Conservation (phyloP, 169 alveolate genomes). For the Babesia divergens region DNA sequence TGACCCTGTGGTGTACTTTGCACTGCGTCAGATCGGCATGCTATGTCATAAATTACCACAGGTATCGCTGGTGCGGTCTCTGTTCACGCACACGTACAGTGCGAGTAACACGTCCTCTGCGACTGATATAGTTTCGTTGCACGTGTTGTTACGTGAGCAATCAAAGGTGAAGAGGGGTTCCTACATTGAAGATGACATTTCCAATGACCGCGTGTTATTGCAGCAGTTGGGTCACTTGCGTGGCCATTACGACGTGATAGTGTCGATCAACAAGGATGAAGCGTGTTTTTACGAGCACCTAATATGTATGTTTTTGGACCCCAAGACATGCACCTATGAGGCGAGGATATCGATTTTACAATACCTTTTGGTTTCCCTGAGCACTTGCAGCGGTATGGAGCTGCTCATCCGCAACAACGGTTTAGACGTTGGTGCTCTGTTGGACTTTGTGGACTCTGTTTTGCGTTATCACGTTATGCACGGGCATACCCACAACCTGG, state of each 20-base stretch:
- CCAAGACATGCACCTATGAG: background rate
- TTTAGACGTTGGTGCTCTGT: constrained; percentile 1
- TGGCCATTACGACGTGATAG: constrained; percentile 14
- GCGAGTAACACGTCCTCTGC: background rate
- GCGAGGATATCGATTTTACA: constrained; percentile 16
- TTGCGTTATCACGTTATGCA: constrained; percentile 16
- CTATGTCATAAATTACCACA: background rate
- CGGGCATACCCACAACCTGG: constrained; percentile 16
- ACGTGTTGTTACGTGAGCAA: constrained; percentile 18
- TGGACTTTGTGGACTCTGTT: constrained; percentile 32
- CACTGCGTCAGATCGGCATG: constrained; percentile 6
- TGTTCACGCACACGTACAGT: constrained; percentile 20
- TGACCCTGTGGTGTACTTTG: constrained; percentile 30
- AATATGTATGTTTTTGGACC: constrained; percentile 14
- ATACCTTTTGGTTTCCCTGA: constrained; percentile 20
- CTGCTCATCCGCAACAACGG: constrained; percentile 28
- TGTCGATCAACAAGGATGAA: constrained; percentile 13
- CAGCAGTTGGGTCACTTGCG: constrained; percentile 16
- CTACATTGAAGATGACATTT: background rate
- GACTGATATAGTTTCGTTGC: constrained; percentile 24
- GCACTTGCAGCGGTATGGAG: constrained; percentile 48
- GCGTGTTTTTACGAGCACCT: constrained; percentile 33
- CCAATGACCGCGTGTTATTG: background rate
- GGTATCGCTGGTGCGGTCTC: constrained; percentile 8
- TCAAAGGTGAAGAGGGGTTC: background rate